phyloP scores from a whole-genome alignment of 768 basidiomycete genomes.

The Trametes cinnabarina region DNA sequence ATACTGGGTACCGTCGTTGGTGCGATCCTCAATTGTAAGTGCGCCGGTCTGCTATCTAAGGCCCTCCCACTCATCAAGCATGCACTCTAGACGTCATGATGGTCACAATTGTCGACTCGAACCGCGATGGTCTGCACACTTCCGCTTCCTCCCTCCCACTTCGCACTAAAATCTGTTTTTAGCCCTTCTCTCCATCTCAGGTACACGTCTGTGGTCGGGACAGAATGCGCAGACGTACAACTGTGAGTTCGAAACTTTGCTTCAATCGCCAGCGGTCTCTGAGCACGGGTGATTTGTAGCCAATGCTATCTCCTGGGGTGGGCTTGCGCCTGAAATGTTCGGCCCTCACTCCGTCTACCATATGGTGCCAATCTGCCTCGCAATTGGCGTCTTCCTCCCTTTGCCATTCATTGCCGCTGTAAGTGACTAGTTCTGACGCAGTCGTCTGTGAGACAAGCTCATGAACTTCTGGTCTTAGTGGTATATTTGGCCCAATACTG shows the following conservation, averaged over 20 bases:
- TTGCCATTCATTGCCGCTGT: slow-evolving; percentile 48
- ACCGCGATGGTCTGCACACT: slow-evolving; percentile 22
- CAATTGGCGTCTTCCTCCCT: slow-evolving; percentile 53
- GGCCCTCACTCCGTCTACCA: slow-evolving; percentile 14
- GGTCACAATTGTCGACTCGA: slow-evolving; percentile 29
- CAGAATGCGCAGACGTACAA: slow-evolving; percentile 53
- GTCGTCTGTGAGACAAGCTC: neutral
- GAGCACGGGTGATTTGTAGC: neutral
- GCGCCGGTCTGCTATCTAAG: neutral
- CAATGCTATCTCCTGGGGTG: slow-evolving; percentile 56
- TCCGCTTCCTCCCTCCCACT: neutral
- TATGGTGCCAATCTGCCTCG: slow-evolving; percentile 36
- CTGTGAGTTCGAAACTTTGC: slow-evolving; percentile 29
- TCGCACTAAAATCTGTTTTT: slow-evolving; percentile 2
- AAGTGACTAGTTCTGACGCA: slow-evolving; percentile 1
- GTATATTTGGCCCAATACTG: slow-evolving; percentile 44
- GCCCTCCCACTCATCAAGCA: neutral
- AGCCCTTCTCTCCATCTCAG: slow-evolving; percentile 49
- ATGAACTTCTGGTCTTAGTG: slow-evolving; percentile 27
- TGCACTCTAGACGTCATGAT: slow-evolving; percentile 27
- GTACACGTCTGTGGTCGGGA: slow-evolving; percentile 50
- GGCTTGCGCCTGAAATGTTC: slow-evolving; percentile 35
- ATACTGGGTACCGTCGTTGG: slow-evolving; percentile 52
- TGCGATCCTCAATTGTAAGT: slow-evolving; percentile 42
- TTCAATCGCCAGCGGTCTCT: no score